Conservation (phyloP, 441 rosid genomes). For the Adansonia grandidieri region DNA sequence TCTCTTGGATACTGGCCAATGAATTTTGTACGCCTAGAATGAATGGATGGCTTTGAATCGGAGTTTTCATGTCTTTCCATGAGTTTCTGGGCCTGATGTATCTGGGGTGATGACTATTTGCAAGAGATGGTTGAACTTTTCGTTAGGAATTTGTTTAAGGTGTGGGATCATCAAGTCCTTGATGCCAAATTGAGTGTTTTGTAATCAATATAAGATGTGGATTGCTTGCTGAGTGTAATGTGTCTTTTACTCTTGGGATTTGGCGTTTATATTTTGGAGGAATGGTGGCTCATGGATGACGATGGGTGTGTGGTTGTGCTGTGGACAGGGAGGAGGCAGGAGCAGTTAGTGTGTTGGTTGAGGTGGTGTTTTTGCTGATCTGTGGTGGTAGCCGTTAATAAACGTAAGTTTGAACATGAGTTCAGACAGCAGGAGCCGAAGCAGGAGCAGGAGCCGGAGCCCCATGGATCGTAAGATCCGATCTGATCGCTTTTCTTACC, state of each 20-base stretch:
- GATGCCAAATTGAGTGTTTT: slow-evolving; percentile 37
- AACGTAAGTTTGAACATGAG: slow-evolving; percentile 61
- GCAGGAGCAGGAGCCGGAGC: slow-evolving; percentile 75
- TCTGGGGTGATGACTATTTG: slow-evolving; percentile 36
- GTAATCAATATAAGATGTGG: slow-evolving; percentile 40
- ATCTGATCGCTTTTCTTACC: slow-evolving; percentile 73
- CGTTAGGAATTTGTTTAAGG: slow-evolving; percentile 42
- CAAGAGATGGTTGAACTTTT: slow-evolving; percentile 34
- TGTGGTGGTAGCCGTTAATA: slow-evolving; percentile 50
- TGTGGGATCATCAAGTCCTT: slow-evolving; percentile 28
- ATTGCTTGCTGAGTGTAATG: slow-evolving; percentile 36
- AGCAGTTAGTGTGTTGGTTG: slow-evolving; percentile 46
- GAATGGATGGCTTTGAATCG: slow-evolving; percentile 30
- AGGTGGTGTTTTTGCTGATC: slow-evolving; percentile 44
- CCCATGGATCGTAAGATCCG: slow-evolving; percentile 89
- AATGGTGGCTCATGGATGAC: slow-evolving; percentile 57
- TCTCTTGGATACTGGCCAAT: background rate
- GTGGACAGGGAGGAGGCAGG: slow-evolving; percentile 71
- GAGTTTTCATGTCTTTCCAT: slow-evolving; percentile 31
- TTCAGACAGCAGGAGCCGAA: slow-evolving; percentile 66
- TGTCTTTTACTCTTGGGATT: slow-evolving; percentile 34
- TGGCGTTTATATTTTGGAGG: slow-evolving; percentile 36
- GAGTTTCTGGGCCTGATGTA: slow-evolving; percentile 22
- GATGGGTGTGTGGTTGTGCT: slow-evolving; percentile 66
- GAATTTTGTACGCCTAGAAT: slow-evolving; percentile 4